Conservation (phyloP, 2,329 filamentous ascomycete genomes). For the Bipolaris gigantea region DNA sequence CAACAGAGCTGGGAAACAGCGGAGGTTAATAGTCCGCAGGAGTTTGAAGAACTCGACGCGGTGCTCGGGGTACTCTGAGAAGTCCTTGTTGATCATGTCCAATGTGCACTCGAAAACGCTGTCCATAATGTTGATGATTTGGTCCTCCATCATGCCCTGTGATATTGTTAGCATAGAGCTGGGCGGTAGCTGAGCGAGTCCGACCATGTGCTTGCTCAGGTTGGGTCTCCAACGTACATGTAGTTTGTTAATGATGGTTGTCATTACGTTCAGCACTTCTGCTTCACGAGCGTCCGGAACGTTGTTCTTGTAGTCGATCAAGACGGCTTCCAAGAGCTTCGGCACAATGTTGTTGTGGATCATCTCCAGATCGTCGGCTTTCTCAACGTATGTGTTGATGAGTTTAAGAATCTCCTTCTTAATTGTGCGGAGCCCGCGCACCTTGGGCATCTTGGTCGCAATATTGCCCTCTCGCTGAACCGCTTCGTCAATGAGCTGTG, state of each 20-base stretch:
- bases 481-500: conserved; percentile 89
- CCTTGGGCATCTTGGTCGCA: conserved; percentile 95
- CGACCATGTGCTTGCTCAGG: conserved; percentile 54
- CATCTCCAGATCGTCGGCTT: conserved; percentile 92
- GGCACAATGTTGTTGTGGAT: conserved; percentile 93
- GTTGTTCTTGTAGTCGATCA: conserved; percentile 96
- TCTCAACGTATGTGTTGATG: conserved; percentile 97
- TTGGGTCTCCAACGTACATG: conserved; percentile 72
- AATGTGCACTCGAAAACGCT: conserved; percentile 98
- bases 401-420: conserved; percentile 99
- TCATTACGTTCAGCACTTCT: conserved; percentile 96
- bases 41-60: conserved; percentile 99
- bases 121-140: conserved; percentile 96
- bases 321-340: conserved; percentile 88
- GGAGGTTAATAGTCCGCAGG: conserved; percentile 90
- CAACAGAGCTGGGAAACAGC: conserved; percentile 92
- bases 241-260: conserved; percentile 93
- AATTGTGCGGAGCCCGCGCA: conserved; percentile 91
- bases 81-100: conserved; percentile 99
- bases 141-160: conserved; percentile 94
- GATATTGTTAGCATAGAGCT: conserved; percentile 24
- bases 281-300: conserved; percentile 94
- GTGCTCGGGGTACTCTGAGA: conserved; percentile 98
- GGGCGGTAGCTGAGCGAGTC: conserved; percentile 28
- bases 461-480: conserved; percentile 88